A percentile compares a stretch with the other conserved stretches of the same genome.
These are phyloP conservation scores for Ophiostoma tasmaniense DNA, from an alignment of 2,329 filamentous ascomycete genomes.

Conservation along the genomic window DNA sequence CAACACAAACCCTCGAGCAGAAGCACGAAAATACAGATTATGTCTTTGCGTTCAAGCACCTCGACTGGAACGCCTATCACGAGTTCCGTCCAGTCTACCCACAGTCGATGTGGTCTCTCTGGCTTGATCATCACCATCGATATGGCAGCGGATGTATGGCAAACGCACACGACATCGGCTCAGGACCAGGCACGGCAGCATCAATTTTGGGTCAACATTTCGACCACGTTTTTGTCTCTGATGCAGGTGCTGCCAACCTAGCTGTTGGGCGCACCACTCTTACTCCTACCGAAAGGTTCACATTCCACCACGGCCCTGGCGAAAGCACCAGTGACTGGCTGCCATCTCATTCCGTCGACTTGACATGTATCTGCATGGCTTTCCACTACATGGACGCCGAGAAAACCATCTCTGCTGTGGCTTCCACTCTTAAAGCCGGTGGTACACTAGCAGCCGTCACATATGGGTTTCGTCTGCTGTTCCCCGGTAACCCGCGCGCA, in stretches of 20 bases:
- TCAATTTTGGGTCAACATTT: not conserved
- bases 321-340: conserved; percentile 16
- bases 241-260: not conserved
- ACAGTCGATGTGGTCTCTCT: conserved; percentile 18
- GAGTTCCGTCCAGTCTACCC: conserved; percentile 20
- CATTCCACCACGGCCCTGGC: conserved; percentile 1
- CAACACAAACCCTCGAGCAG: not conserved
- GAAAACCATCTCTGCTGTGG: conserved; percentile 17
- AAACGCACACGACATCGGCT: not conserved
- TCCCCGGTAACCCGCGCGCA: conserved; percentile 14
- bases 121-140: conserved; percentile 18
- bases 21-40: conserved; percentile 17
- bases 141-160: conserved; percentile 5
- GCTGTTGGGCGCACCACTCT: not conserved
- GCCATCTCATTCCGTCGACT: conserved; percentile 17
- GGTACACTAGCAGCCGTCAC: conserved; percentile 19
- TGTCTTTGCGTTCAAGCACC: conserved; percentile 21
- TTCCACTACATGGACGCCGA: conserved; percentile 22
- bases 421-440: conserved; percentile 17
- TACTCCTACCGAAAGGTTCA: not conserved
- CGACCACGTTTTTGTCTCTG: not conserved
- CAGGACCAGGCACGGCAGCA: not conserved
- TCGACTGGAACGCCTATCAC: conserved; percentile 23
- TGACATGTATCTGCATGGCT: conserved; percentile 20
- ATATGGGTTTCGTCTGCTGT: conserved; percentile 20